phyloP scores from a whole-genome alignment of 2,329 filamentous ascomycete genomes.

The Phialocephala subalpina region DNA sequence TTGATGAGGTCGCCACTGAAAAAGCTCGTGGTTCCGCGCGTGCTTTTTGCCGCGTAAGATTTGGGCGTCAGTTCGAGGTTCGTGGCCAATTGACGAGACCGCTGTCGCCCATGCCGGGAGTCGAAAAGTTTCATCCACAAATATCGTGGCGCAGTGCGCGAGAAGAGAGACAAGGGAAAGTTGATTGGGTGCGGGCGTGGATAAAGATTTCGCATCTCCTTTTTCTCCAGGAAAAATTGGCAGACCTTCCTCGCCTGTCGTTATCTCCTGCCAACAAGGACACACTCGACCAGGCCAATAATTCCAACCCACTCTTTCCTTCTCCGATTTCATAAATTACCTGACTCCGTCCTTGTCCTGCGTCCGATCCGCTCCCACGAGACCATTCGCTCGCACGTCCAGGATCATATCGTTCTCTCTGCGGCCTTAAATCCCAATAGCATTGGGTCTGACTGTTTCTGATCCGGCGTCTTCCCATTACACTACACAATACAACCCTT shows the following conservation, averaged over 20 bases:
- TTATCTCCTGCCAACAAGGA: slow-evolving; percentile 7
- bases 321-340: slow-evolving; percentile 15
- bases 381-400: slow-evolving; percentile 15
- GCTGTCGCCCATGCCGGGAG: slow-evolving; percentile 3
- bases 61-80: slow-evolving; percentile 7
- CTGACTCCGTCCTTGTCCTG: slow-evolving; percentile 10
- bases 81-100: slow-evolving; percentile 4
- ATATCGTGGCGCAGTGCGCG: slow-evolving; percentile 12
- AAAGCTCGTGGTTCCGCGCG: slow-evolving; percentile 24
- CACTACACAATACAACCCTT: neutral
- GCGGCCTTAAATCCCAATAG: slow-evolving; percentile 22
- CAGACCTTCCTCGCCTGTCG: neutral
- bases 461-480: slow-evolving; percentile 12
- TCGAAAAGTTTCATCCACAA: slow-evolving; percentile 14
- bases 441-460: slow-evolving; percentile 22
- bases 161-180: neutral
- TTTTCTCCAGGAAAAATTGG: neutral
- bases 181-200: neutral
- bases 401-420: slow-evolving; percentile 28
- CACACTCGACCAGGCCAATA: neutral
- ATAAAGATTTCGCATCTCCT: neutral
- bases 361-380: slow-evolving; percentile 6
- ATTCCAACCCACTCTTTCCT: slow-evolving; percentile 12
- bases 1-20: slow-evolving; percentile 24
- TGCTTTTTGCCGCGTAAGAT: slow-evolving; percentile 28